Conservation (phyloP, 495 filamentous ascomycete genomes). For the Penicillium cataractarum region DNA sequence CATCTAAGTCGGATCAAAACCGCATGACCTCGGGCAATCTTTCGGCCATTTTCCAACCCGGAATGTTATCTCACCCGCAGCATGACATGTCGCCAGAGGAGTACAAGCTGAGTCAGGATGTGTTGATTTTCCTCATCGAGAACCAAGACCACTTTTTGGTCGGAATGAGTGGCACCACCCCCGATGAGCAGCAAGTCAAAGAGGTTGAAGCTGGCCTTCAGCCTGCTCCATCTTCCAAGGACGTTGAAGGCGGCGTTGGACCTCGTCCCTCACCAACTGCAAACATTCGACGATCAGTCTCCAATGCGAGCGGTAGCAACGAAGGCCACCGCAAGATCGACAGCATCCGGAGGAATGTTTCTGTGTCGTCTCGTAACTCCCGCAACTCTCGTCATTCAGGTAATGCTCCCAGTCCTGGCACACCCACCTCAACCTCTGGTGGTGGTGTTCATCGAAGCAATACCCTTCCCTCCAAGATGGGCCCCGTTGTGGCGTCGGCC, state of each 20-base stretch:
- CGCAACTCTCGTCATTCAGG: slow-evolving; percentile 70
- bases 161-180: slow-evolving; percentile 90
- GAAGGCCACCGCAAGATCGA: slow-evolving; percentile 79
- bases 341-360: slow-evolving; percentile 81
- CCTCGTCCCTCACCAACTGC: slow-evolving; percentile 57
- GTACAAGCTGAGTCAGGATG: slow-evolving; percentile 93
- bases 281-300: slow-evolving; percentile 73
- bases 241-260: slow-evolving; percentile 1
- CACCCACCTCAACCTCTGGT: slow-evolving; percentile 61
- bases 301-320: slow-evolving; percentile 82
- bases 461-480: slow-evolving; percentile 91
- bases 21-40: slow-evolving; percentile 94
- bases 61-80: slow-evolving; percentile 87
- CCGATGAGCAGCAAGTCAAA: slow-evolving; percentile 83
- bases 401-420: slow-evolving; percentile 69
- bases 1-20: slow-evolving; percentile 95
- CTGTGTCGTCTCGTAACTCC: slow-evolving; percentile 71
- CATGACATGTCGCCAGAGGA: slow-evolving; percentile 95
- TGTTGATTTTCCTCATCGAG: slow-evolving; percentile 96
- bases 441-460: slow-evolving; percentile 87
- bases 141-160: slow-evolving; percentile 92
- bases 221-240: slow-evolving; percentile 29
- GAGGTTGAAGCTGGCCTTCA: slow-evolving; percentile 70
- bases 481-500: slow-evolving; percentile 67
- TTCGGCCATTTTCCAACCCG: slow-evolving; percentile 97